Evolutionary conservation across 208 protist species (phyloP), one percentile per base, ranked within the genome.

Genomic region (Wallacemonas sp.): DNA sequence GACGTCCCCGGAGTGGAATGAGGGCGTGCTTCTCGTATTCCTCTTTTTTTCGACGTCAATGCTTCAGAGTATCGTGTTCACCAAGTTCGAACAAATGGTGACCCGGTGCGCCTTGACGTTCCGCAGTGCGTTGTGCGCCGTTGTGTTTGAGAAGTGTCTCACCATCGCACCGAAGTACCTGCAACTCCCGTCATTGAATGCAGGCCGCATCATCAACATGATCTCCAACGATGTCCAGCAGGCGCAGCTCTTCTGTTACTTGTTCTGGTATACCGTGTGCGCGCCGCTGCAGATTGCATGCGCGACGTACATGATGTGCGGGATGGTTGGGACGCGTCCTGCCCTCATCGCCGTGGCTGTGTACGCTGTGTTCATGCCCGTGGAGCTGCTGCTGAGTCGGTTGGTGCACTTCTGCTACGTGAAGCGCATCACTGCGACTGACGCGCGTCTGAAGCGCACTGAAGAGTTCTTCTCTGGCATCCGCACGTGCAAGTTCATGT

Each of bases 381-480:
- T 49, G 12, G 36, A 41, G 44, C 44, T 23, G 44, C 44, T 49
- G 19, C 17, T 26, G 52, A 64, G 70, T 9, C 32, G 61, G 12
- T 49, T 88, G 26, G 60, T 57, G 9, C 24, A 29, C 2, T 46
- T 64, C 57, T 68, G 70, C 23, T 23, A 17, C 23, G n/a, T 39
- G 11, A 58, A 87, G 5, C 44, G 44, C 17, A 43, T 80, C 11
- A 24, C 36, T 5, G 57, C 63, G n/a, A 96, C 76, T 0, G 96
- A 98, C 67, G 68, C 65, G n/a, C 86, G 95, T 61, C 57, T 97
- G 26, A 92, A 92, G 70, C 56, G 74, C 2, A 93, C 88, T 2
- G 95, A 92, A 61, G 93, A 98, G 67, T 77, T 97, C 32, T 55
- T 98, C 21, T 72, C 79, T 19, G 82, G 82, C 1, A 96, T 98